phyloP scores from a whole-genome alignment of 2,329 filamentous ascomycete genomes.

The Clonostachys chloroleuca region DNA sequence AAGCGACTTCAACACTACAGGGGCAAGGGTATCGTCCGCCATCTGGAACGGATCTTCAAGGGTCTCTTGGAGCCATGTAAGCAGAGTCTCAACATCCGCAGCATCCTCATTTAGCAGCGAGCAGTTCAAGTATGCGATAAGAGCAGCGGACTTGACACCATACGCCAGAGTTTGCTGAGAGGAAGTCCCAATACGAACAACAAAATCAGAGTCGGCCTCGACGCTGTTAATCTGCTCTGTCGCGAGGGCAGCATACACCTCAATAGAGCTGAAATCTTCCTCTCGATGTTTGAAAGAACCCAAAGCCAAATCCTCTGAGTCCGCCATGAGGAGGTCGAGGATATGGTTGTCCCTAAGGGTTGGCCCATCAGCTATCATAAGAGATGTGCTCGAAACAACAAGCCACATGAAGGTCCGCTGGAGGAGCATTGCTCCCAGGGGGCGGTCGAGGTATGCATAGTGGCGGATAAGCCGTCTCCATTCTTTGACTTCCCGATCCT shows the following conservation, averaged over 20 bases:
- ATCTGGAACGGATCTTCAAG: conserved; percentile 78
- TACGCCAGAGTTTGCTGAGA: conserved; percentile 86
- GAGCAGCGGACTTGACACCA: conserved; percentile 75
- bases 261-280: conserved; percentile 50
- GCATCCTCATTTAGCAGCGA: conserved; percentile 75
- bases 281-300: conserved; percentile 20
- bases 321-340: conserved; percentile 68
- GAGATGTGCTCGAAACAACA: conserved; percentile 71
- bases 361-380: conserved; percentile 62
- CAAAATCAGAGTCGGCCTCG: conserved; percentile 84
- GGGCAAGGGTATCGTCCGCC: conserved; percentile 72
- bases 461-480: conserved; percentile 86
- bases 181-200: conserved; percentile 68
- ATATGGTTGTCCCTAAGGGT: conserved; percentile 58
- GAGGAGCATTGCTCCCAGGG: conserved; percentile 85
- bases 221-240: conserved; percentile 80
- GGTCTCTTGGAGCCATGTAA: conserved; percentile 81
- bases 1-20: conserved; percentile 75
- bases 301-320: conserved; percentile 10
- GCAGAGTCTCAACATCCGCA: conserved; percentile 73
- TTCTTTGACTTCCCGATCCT: conserved; percentile 65
- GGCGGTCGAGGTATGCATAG: conserved; percentile 74
- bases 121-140: conserved; percentile 84
- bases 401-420: conserved; percentile 87
- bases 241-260: conserved; percentile 67